Evolutionary conservation across 192 early-diverging fungal species (phyloP), one percentile per base, ranked within the genome.

Genomic region (Backusella psychrophila): DNA sequence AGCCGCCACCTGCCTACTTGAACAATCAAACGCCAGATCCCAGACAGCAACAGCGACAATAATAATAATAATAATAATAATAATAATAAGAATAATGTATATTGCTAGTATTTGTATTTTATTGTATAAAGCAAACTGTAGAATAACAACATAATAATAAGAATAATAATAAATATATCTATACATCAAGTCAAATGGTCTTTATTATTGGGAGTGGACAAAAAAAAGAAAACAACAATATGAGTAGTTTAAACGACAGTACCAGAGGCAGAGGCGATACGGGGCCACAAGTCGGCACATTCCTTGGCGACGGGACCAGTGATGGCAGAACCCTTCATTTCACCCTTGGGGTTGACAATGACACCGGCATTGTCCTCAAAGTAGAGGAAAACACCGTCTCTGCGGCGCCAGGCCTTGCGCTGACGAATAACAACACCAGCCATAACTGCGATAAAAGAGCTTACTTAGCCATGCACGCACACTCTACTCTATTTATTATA

Each of bases 341-440:
- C 76, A 81, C 76, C 80, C 76, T 81, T 81, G 75, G 80, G 80
- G 94, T 99, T 99, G 85, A 98, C 98, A 84, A 99, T 98, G 76
- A 99, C 98, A 91, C 98, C 98, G 75, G 98, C 98, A 91, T 99
- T 99, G 90, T 99, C 98, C 87, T 97, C 96, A 82, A 99, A 99
- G 92, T 97, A 99, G 77, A 99, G 92, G 90, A 94, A 98, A 86
- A 99, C 95, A 86, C 98, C 98, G 83, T 99, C 98, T 86, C 92
- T 88, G 77, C 98, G 92, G 83, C 98, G 92, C 98, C 98, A 99
- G 71, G 97, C 91, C 93, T 99, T 99, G 81, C 98, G 92, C 90
- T 99, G 98, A 77, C 98, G 96, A 79, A 99, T 92, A 76, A 99
- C 93, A 83, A 99, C 96, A 75, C 97, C 98, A 79, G 97, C 97